Conservation (phyloP, 2,329 filamentous ascomycete species). For the Aspergillus sp. region DNA sequence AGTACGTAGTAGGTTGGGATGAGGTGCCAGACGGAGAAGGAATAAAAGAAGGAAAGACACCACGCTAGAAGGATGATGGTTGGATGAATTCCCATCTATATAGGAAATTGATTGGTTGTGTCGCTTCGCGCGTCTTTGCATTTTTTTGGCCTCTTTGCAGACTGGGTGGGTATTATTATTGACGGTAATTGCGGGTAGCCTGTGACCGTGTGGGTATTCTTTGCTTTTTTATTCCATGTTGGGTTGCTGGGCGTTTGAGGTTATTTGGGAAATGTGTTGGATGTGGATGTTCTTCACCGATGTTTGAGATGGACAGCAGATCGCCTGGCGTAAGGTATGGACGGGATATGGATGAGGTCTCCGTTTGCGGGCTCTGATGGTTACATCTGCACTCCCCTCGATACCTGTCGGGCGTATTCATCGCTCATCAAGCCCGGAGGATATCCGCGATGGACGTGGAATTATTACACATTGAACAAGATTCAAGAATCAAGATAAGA, state of each 20-base stretch:
- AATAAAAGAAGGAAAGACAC: neutral
- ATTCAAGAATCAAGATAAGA: neutral
- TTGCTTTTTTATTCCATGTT: neutral
- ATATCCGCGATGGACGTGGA: neutral
- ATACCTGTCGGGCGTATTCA: neutral
- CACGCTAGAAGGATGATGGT: neutral
- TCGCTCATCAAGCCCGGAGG: neutral
- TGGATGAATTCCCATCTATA: neutral
- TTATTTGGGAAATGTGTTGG: neutral
- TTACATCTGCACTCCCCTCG: neutral
- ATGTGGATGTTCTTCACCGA: neutral
- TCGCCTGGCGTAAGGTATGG: neutral
- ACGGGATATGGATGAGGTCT: no score
- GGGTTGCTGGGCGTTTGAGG: neutral
- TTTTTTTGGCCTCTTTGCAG: neutral
- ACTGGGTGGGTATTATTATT: neutral
- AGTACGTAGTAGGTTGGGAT: neutral
- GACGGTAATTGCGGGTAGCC: neutral
- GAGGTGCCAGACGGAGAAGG: neutral
- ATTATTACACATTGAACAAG: neutral
- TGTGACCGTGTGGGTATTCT: neutral
- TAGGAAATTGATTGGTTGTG: neutral
- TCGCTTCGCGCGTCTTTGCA: constrained; percentile 4
- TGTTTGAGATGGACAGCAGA: neutral
- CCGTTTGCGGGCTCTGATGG: neutral